These are phyloP conservation scores for Clathrus columnatus DNA, from an alignment of 768 basidiomycete species.

Conservation along the genomic window DNA sequence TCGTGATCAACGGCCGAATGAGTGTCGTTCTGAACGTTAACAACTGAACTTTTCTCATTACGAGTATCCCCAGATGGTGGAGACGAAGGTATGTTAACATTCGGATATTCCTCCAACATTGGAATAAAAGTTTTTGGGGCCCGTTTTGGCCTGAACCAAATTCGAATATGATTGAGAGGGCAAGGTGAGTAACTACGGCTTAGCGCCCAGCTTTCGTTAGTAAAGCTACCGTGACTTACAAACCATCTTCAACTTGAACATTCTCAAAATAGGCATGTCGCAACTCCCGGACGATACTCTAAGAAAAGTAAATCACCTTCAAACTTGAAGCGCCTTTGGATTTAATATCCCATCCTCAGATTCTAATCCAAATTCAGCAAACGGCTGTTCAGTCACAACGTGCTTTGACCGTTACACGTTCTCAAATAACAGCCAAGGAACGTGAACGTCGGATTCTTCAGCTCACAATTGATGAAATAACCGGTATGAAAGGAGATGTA, in stretches of 20 bases:
- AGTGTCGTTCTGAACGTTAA: not conserved
- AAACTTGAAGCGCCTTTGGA: not conserved
- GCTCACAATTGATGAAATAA: slow-evolving; percentile 80
- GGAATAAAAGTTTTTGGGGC: not conserved
- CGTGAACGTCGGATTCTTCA: slow-evolving; percentile 85
- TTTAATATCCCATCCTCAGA: slow-evolving; percentile 37
- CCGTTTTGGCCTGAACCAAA: not conserved
- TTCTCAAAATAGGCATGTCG: no score
- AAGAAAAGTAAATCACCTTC: slow-evolving; percentile 47
- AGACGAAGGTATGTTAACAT: not conserved
- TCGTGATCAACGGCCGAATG: not conserved
- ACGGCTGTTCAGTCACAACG: slow-evolving; percentile 82
- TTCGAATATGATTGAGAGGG: not conserved
- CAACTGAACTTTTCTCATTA: not conserved
- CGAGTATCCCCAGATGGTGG: not conserved
- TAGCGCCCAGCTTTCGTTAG: not conserved
- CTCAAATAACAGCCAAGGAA: slow-evolving; percentile 76
- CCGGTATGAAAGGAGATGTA: slow-evolving; percentile 56
- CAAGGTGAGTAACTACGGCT: not conserved
- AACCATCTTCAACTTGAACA: no score
- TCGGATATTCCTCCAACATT: not conserved
- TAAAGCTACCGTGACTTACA: not conserved
- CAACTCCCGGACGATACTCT: slow-evolving; percentile 71
- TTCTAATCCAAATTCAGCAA: slow-evolving; percentile 86
- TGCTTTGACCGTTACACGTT: slow-evolving; percentile 59